Evolutionary conservation across 2,329 filamentous ascomycete genomes (phyloP), one percentile per base, ranked within the genome.

Genomic region (Verticillium nubilum): DNA sequence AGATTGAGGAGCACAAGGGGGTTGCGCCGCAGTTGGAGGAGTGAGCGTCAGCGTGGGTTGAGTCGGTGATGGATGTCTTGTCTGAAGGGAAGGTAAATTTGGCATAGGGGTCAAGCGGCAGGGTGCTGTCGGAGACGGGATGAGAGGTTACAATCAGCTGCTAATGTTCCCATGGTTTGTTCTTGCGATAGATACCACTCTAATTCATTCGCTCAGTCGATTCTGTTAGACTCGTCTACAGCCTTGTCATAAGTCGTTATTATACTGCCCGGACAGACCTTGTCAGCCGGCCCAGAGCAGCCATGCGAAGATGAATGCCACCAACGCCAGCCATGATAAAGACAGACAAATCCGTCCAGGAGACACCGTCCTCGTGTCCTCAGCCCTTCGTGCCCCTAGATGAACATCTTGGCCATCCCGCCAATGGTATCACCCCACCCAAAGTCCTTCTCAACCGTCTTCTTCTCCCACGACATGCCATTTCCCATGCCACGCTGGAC

Each of bases 381-480:
- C n/a, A n/a, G n/a, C n/a, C n/a, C n/a, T n/a, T n/a, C n/a, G 5
- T 31, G 29, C 29, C 19, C 42, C 42, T 50, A 50, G 42, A 50
- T 53, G 52, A 53, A 80, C 65, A 77, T 74, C 66, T 75, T 78
- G 56, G 74, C 74, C 53, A 79, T 69, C 33, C 69, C 69, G 52
- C 68, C 68, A 58, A 79, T 68, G 4, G 74, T 70, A 4, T 71
- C 70, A 5, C 71, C 67, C 62, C 77, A 73, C 26, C 71, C 68
- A 42, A 67, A 66, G 35, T 75, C 71, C 59, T 66, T 66, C 63
- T 78, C 74, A 52, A 72, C 67, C 27, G 64, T 69, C 59, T 67
- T 68, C 55, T 72, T 69, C 69, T 78, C 76, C 72, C 75, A 80
- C 58, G 69, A 70, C 63, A 73, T 60, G 5, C 65, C 70, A 52